These are phyloP conservation scores for Yamadazyma friedrichii DNA, from an alignment of 1,139 yeast species.

Conservation along the genomic window DNA sequence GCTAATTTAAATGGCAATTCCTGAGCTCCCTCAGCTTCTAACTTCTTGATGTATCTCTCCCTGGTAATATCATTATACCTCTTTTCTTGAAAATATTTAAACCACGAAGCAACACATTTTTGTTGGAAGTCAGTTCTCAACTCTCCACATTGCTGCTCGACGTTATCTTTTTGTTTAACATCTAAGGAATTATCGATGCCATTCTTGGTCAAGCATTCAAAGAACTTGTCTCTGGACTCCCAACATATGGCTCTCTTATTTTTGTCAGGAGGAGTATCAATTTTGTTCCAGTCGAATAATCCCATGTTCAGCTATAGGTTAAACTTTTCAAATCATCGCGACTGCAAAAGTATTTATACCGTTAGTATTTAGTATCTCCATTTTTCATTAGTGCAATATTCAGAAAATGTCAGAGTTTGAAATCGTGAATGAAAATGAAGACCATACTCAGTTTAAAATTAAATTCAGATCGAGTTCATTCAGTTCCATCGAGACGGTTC, in stretches of 20 bases:
- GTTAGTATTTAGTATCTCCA: too few relatives aligned
- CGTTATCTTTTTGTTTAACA: conserved; percentile 32
- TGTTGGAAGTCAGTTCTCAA: conserved; percentile 34
- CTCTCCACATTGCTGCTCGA: conserved; percentile 35
- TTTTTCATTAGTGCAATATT: too few relatives aligned
- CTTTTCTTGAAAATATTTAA: conserved; percentile 47
- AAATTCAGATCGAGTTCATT: conserved; percentile 4
- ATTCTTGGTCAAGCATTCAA: conserved; percentile 38
- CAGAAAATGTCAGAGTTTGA: conserved; percentile 5
- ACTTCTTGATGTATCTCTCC: conserved; percentile 40
- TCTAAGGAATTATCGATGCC: conserved; percentile 47
- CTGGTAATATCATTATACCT: conserved; percentile 43
- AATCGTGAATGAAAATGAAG: conserved; percentile 3
- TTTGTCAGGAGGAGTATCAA: conserved; percentile 42
- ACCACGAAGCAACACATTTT: conserved; percentile 48
- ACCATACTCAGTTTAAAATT: conserved; percentile 7
- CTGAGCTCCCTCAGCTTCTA: conserved; percentile 49
- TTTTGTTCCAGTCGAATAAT: conserved; percentile 25
- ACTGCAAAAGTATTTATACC: too few relatives aligned
- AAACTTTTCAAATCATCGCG: too few relatives aligned
- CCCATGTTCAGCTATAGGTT: conserved; percentile 27
- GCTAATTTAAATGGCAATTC: conserved; percentile 48
- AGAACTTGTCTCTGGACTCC: conserved; percentile 45
- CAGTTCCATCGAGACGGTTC: conserved; percentile 2
- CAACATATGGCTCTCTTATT: conserved; percentile 41